Evolutionary conservation across 1,284 basidiomycete species (phyloP).

Genomic region (Ceratobasidium theobromae): DNA sequence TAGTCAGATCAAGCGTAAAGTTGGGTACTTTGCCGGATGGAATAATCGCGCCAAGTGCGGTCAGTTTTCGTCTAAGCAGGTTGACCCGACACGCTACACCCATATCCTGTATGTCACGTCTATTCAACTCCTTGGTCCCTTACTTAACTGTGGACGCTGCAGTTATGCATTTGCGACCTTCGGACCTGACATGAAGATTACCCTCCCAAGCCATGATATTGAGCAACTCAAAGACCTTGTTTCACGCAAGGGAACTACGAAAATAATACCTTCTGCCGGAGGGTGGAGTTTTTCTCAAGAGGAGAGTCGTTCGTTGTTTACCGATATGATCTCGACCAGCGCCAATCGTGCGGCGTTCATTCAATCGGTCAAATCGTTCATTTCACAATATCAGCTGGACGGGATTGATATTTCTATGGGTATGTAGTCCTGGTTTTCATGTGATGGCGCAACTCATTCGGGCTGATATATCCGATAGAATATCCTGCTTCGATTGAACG

Average conservation of each 20-base stretch:
- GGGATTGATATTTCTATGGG: too few relatives aligned
- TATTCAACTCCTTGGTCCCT: neutral
- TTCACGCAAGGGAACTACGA: conserved; percentile 6
- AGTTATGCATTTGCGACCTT: too few relatives aligned
- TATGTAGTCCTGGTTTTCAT: neutral
- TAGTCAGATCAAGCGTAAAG: neutral
- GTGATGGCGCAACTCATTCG: neutral
- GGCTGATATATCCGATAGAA: too few relatives aligned
- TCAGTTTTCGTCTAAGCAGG: conserved; percentile 12
- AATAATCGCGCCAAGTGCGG: neutral
- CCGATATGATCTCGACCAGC: conserved; percentile 1
- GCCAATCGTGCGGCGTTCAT: conserved; percentile 16
- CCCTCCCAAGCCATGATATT: neutral
- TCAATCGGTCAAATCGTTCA: conserved; percentile 8
- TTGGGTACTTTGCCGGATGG: conserved; percentile 17
- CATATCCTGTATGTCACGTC: conserved; percentile 11
- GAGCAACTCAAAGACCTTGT: conserved; percentile 7
- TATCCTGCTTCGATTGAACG: conserved; percentile 18
- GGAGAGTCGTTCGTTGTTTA: neutral
- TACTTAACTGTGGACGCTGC: neutral
- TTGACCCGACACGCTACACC: neutral
- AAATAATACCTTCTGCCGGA: conserved; percentile 2
- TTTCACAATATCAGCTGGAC: conserved; percentile 15
- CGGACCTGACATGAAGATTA: conserved; percentile 16
- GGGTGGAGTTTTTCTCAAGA: conserved; percentile 21